Percentiles rank a stretch among this genome's conserved stretches.
Evolutionary conservation across 805 yeast species (phyloP).

Genomic region (Candida coleopterorum): DNA sequence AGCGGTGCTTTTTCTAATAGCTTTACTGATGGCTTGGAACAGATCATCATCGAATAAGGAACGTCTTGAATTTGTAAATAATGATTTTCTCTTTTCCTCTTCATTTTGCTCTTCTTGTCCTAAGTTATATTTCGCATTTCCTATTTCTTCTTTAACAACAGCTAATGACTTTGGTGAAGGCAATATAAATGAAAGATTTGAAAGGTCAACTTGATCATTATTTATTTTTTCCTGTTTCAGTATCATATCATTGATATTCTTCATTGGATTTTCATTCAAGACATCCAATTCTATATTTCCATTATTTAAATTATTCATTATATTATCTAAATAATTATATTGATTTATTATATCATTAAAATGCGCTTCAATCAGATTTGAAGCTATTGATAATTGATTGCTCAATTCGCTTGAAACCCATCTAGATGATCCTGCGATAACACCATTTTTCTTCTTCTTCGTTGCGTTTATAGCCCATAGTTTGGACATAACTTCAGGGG

Average conservation of each 20-base stretch:
- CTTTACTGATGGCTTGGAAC: conserved; percentile 44
- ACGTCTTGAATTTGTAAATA: background rate
- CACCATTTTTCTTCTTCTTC: conserved; percentile 18
- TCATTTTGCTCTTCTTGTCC: background rate
- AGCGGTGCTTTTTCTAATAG: conserved; percentile 43
- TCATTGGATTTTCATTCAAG: background rate
- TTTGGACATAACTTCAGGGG: conserved; percentile 4
- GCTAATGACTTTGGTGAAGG: conserved; percentile 5
- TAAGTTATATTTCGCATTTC: background rate
- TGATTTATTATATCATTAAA: conserved; percentile 1
- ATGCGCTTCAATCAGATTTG: conserved; percentile 29
- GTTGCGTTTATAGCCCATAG: conserved; percentile 31
- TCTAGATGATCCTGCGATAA: conserved; percentile 47
- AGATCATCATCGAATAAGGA: conserved; percentile 29
- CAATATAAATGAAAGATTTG: conserved; percentile 3
- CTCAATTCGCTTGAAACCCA: conserved; percentile 46
- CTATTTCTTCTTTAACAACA: background rate
- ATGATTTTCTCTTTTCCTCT: background rate
- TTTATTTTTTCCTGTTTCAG: background rate
- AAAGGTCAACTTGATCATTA: background rate
- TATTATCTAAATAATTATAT: conserved; percentile 1
- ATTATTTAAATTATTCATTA: conserved; percentile 2
- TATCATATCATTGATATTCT: background rate
- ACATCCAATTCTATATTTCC: background rate
- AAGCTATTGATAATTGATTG: conserved; percentile 28